phyloP scores from a whole-genome alignment of 345 rosid species.

The Sonneratia caseolaris region DNA sequence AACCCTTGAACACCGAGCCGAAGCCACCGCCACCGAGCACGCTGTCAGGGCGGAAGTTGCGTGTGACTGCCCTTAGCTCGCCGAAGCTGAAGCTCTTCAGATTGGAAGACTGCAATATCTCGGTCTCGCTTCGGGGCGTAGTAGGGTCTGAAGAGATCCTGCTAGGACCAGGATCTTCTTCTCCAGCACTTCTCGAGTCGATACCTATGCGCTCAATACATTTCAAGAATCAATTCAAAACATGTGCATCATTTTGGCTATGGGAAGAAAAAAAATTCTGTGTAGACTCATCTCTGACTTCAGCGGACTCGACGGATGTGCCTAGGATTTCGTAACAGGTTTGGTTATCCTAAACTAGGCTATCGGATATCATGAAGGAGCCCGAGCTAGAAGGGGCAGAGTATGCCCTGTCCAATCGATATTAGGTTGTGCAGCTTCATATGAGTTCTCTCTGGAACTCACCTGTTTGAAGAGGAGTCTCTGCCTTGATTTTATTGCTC shows the following conservation, averaged over 20 bases:
- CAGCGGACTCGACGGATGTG: not conserved
- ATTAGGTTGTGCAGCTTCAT: no score
- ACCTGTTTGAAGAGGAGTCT: conserved; percentile 9
- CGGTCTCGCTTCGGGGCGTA: conserved; percentile 31
- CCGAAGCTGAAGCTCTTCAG: conserved; percentile 25
- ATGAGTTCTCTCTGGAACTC: not conserved
- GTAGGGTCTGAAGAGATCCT: conserved; percentile 19
- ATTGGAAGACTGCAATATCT: conserved; percentile 30
- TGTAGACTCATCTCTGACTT: not conserved
- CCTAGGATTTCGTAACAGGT: not conserved
- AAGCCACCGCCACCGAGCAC: conserved; percentile 40
- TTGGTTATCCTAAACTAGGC: not conserved
- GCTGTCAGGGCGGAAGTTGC: conserved; percentile 35
- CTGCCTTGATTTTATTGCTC: conserved; percentile 15
- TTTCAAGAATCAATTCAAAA: not conserved
- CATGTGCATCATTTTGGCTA: not conserved
- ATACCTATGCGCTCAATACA: not conserved
- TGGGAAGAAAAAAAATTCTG: not conserved
- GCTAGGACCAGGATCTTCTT: conserved; percentile 9
- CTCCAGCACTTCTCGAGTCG: conserved; percentile 3
- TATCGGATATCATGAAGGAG: not conserved
- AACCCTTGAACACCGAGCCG: conserved; percentile 38
- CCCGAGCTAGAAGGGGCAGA: no score
- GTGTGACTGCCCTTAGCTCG: conserved; percentile 28
- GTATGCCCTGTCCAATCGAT: no score